Percentiles rank a stretch among this genome's conserved stretches.
Evolutionary conservation across 176 grass and related monocot genomes (phyloP).

Genomic region (Carex parvula): DNA sequence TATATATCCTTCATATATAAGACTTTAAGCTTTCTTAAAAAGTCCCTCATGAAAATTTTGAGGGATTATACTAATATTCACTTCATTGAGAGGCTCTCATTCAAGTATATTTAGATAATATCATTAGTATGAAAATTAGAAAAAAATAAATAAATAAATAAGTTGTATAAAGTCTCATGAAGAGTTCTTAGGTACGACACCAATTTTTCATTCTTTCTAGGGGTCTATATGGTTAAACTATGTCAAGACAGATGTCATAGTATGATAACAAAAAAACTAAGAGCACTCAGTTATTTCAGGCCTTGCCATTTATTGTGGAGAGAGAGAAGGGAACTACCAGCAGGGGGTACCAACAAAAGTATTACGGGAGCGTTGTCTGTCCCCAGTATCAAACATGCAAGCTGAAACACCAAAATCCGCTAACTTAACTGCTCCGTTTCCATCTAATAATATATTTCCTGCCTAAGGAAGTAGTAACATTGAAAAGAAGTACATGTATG

Average conservation of each 20-base stretch:
- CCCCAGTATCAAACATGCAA: conserved; percentile 96
- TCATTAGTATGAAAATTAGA: conserved; percentile 8
- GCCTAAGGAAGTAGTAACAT: conserved; percentile 70
- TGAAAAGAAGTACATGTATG: neutral
- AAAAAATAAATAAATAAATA: conserved; percentile 20
- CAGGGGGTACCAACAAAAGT: conserved; percentile 98
- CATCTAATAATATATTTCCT: conserved; percentile 97
- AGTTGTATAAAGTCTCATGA: neutral
- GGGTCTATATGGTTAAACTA: neutral
- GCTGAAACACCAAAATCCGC: conserved; percentile 94
- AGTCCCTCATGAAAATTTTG: neutral
- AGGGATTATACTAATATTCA: neutral
- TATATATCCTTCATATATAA: conserved; percentile 27
- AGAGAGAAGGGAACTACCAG: conserved; percentile 47
- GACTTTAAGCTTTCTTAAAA: neutral
- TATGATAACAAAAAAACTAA: neutral
- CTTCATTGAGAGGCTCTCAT: neutral
- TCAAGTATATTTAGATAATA: conserved; percentile 10
- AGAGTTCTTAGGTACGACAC: neutral
- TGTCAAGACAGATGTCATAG: neutral
- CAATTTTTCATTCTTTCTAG: neutral
- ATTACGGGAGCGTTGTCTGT: conserved; percentile 87
- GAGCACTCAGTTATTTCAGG: neutral
- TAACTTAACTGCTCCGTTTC: conserved; percentile 88
- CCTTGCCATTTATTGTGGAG: neutral